Evolutionary conservation across 169 alveolate species (phyloP).

Genomic region (Cryptosporidium felis): DNA sequence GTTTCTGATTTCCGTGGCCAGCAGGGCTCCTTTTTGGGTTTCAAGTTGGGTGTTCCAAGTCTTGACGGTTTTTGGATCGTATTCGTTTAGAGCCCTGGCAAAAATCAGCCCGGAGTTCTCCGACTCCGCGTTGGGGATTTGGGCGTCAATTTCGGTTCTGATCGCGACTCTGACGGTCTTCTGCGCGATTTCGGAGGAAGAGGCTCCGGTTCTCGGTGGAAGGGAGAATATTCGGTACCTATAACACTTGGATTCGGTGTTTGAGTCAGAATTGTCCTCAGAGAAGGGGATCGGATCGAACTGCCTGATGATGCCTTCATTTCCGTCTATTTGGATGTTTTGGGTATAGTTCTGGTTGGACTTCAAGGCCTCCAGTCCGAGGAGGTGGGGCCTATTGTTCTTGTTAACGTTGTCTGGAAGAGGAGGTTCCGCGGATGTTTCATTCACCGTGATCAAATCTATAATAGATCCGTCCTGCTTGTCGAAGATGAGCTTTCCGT

Average conservation of each 20-base stretch:
- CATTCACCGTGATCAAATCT: conserved; percentile 89
- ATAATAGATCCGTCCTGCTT: conserved; percentile 90
- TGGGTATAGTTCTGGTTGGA: conserved; percentile 87
- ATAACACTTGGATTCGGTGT: conserved; percentile 83
- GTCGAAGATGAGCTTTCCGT: conserved; percentile 86
- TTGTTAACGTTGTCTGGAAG: conserved; percentile 87
- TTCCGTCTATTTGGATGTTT: conserved; percentile 75
- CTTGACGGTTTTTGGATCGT: conserved; percentile 82
- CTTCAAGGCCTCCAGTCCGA: conserved; percentile 88
- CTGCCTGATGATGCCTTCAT: conserved; percentile 15
- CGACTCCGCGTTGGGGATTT: conserved; percentile 72
- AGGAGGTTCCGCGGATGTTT: conserved; percentile 90
- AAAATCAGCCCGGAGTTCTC: conserved; percentile 80
- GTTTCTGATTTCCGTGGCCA: conserved; percentile 87
- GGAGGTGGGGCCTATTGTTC: conserved; percentile 86
- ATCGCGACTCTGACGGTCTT: conserved; percentile 69
- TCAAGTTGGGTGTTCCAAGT: conserved; percentile 88
- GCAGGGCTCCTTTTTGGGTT: conserved; percentile 87
- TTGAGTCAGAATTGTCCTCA: conserved; percentile 50
- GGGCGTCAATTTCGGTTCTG: conserved; percentile 76
- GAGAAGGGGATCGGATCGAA: conserved; percentile 60
- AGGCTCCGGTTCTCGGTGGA: conserved; percentile 80
- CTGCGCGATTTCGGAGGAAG: conserved; percentile 68
- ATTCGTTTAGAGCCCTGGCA: conserved; percentile 85
- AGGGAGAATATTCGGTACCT: conserved; percentile 85